Percentiles rank a stretch among this genome's conserved stretches.
These are phyloP conservation scores for Apophysomyces variabilis DNA, from an alignment of 371 early-diverging fungal species.

Conservation along the genomic window DNA sequence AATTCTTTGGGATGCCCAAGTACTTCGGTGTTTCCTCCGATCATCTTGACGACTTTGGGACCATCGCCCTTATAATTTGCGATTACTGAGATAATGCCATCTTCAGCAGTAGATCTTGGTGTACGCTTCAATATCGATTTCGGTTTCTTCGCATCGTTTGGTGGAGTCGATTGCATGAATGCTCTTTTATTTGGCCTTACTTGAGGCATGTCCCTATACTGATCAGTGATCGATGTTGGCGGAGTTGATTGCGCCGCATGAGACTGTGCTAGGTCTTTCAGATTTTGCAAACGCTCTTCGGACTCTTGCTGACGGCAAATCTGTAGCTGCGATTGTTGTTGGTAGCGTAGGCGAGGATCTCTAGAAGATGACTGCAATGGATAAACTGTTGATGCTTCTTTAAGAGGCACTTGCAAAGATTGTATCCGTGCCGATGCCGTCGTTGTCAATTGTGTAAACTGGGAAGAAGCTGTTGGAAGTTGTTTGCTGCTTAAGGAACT, in stretches of 20 bases:
- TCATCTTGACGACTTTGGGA: not conserved
- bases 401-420: not conserved
- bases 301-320: not conserved
- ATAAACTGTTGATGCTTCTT: not conserved
- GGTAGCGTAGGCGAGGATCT: not conserved
- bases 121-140: not conserved
- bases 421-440: not conserved
- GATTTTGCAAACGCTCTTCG: not conserved
- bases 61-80: not conserved
- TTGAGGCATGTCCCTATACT: not conserved
- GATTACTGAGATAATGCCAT: not conserved
- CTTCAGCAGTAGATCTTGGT: not conserved
- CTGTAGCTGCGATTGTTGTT: not conserved
- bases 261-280: not conserved
- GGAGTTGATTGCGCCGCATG: not conserved
- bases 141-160: not conserved
- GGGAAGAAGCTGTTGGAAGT: too few relatives aligned
- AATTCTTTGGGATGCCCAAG: constrained; percentile 1
- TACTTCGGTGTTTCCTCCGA: not conserved
- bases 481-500: not conserved
- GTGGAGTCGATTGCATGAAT: not conserved
- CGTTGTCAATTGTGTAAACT: not conserved
- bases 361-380: not conserved
- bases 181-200: not conserved
- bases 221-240: not conserved